Percentiles rank a stretch among this genome's conserved stretches.
phyloP scores from a whole-genome alignment of 306 rosid species.

The Acacia melanoxylon region DNA sequence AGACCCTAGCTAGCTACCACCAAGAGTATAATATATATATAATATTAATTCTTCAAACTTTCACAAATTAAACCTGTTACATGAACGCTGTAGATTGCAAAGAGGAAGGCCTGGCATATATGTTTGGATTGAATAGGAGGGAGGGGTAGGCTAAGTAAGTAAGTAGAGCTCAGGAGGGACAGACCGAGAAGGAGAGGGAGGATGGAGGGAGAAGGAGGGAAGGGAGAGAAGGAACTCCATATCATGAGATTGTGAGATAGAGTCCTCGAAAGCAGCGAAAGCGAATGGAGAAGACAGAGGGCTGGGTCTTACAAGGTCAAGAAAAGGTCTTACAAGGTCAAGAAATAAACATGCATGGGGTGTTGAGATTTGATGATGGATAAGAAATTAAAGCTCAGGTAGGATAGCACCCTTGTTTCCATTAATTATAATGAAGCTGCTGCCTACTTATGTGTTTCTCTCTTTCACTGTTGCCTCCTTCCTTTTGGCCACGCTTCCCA shows the following conservation, averaged over 20 bases:
- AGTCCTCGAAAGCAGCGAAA: background rate
- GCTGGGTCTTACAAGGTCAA: conserved; percentile 95
- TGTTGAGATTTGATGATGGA: conserved; percentile 12
- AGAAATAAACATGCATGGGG: conserved; percentile 44
- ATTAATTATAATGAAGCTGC: conserved; percentile 18
- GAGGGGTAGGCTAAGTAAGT: background rate
- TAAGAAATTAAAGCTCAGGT: conserved; percentile 65
- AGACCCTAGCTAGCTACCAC: too few species aligned
- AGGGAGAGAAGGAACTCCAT: conserved; percentile 31
- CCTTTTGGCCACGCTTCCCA: conserved; percentile 36
- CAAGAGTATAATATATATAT: background rate
- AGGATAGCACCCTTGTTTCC: conserved; percentile 78
- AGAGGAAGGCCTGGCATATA: background rate
- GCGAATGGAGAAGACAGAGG: conserved; percentile 15
- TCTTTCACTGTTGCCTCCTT: conserved; percentile 33
- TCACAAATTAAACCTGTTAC: background rate
- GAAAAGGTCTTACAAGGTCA: conserved; percentile 99
- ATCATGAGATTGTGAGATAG: conserved; percentile 36
- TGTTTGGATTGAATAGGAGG: background rate
- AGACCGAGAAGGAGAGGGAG: conserved; percentile 94
- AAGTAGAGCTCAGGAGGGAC: conserved; percentile 97
- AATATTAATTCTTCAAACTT: conserved; percentile 26
- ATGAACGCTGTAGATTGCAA: background rate
- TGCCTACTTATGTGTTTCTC: background rate
- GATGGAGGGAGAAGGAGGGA: conserved; percentile 52